A percentile compares a stretch with the other conserved stretches of the same genome.
phyloP scores from a whole-genome alignment of 129 eudicot species.

The Tagetes erecta region DNA sequence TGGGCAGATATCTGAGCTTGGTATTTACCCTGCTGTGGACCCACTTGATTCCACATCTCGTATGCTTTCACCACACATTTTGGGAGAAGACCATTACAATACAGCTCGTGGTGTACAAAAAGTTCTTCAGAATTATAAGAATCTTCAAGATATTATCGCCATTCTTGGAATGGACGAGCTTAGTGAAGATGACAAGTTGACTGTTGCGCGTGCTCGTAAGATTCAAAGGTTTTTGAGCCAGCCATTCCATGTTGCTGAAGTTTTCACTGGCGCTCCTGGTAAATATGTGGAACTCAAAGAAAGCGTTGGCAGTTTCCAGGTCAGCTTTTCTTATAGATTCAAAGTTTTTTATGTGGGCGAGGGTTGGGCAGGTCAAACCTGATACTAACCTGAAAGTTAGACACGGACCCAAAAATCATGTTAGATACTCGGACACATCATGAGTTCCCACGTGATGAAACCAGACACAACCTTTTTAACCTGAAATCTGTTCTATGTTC shows the following conservation, averaged over 20 bases:
- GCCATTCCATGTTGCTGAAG: conserved; percentile 98
- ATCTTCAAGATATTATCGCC: conserved; percentile 98
- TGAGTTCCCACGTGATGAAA: background rate
- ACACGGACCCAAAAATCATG: background rate
- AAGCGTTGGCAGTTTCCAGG: conserved; percentile 92
- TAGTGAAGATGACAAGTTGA: conserved; percentile 88
- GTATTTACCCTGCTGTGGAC: conserved; percentile 96
- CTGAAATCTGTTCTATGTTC: background rate
- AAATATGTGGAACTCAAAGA: conserved; percentile 90
- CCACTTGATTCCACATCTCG: conserved; percentile 93
- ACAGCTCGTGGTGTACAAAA: conserved; percentile 99
- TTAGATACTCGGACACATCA: background rate
- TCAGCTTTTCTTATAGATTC: conserved; percentile 9
- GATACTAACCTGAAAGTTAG: background rate
- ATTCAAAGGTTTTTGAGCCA: conserved; percentile 92
- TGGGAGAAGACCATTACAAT: conserved; percentile 95
- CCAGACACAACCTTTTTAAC: background rate
- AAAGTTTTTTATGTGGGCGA: background rate
- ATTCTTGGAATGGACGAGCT: conserved; percentile 97
- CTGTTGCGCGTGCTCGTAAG: conserved; percentile 95
- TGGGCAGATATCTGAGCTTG: conserved; percentile 81
- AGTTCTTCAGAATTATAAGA: conserved; percentile 91
- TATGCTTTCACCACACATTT: conserved; percentile 87
- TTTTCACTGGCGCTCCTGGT: conserved; percentile 96
- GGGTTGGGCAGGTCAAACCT: background rate